Percentiles rank a stretch among this genome's conserved stretches.
phyloP scores from a whole-genome alignment of 495 filamentous ascomycete genomes.

The Apiosordaria backusii region DNA sequence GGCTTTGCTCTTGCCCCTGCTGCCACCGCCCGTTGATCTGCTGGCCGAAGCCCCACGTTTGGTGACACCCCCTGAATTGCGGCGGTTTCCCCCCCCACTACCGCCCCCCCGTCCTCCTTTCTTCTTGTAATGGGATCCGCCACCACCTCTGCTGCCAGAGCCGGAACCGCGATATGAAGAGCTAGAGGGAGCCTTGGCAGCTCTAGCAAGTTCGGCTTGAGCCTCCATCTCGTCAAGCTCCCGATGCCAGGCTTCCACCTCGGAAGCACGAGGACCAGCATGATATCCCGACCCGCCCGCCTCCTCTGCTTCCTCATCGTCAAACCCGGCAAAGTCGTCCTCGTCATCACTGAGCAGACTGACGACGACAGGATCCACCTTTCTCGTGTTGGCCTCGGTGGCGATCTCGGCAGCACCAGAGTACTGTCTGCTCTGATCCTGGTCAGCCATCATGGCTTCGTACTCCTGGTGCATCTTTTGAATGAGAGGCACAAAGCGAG shows the following conservation, averaged over 20 bases:
- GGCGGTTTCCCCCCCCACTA: not conserved
- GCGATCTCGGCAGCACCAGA: not conserved
- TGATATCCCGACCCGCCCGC: not conserved
- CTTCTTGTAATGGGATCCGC: not conserved
- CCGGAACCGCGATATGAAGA: not conserved
- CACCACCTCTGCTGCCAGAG: not conserved
- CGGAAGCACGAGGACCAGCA: not conserved
- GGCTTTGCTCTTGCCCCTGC: not conserved
- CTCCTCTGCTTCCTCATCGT: not conserved
- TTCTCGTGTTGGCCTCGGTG: not conserved
- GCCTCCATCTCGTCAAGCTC: not conserved
- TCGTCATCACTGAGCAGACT: not conserved
- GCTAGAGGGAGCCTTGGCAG: not conserved
- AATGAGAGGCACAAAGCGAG: slow-evolving; percentile 62
- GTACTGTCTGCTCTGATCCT: not conserved
- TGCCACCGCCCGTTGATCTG: not conserved
- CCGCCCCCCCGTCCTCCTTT: not conserved
- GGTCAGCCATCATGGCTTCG: slow-evolving; percentile 50
- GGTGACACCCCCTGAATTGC: not conserved
- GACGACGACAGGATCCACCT: not conserved
- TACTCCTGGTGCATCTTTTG: slow-evolving; percentile 54
- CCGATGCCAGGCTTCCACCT: not conserved
- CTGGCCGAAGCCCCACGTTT: not conserved
- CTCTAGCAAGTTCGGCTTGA: not conserved
- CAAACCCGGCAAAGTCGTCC: not conserved